Evolutionary conservation across 129 eudicot genomes (phyloP).

Genomic region (Ambrosia trifida): DNA sequence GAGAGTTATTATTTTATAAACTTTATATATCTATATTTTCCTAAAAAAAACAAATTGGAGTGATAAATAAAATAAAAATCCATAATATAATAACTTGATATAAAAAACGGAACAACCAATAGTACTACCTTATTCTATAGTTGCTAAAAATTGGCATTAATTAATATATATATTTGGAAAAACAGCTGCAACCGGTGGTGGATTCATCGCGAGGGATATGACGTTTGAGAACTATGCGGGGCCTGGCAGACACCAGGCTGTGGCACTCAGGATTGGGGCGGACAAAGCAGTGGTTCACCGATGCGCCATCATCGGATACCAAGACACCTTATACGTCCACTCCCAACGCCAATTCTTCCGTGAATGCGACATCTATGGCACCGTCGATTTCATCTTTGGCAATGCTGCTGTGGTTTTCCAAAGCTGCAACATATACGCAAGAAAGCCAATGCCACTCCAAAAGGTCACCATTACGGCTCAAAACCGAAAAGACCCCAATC

Average conservation of each 20-base stretch:
- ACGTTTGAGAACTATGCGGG: slow-evolving; percentile 87
- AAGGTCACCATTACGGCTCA: slow-evolving; percentile 85
- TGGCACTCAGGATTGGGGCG: slow-evolving; percentile 82
- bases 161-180: background rate
- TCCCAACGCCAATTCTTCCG: slow-evolving; percentile 84
- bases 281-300: slow-evolving; percentile 81
- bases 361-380: slow-evolving; percentile 86
- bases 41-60: too few relatives aligned
- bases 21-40: too few relatives aligned
- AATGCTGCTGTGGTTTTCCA: slow-evolving; percentile 96
- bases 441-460: slow-evolving; percentile 66
- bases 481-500: slow-evolving; percentile 85
- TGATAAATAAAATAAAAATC: too few relatives aligned
- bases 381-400: slow-evolving; percentile 91
- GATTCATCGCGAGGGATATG: slow-evolving; percentile 78
- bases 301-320: slow-evolving; percentile 78
- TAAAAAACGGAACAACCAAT: too few relatives aligned
- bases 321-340: slow-evolving; percentile 84
- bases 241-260: slow-evolving; percentile 84
- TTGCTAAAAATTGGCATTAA: background rate
- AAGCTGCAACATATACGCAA: slow-evolving; percentile 66
- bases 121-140: too few relatives aligned
- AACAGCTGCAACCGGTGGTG: slow-evolving; percentile 84
- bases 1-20: too few relatives aligned
- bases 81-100: too few relatives aligned